Conservation (phyloP, 83 land plant genomes). For the Picea mariana region DNA sequence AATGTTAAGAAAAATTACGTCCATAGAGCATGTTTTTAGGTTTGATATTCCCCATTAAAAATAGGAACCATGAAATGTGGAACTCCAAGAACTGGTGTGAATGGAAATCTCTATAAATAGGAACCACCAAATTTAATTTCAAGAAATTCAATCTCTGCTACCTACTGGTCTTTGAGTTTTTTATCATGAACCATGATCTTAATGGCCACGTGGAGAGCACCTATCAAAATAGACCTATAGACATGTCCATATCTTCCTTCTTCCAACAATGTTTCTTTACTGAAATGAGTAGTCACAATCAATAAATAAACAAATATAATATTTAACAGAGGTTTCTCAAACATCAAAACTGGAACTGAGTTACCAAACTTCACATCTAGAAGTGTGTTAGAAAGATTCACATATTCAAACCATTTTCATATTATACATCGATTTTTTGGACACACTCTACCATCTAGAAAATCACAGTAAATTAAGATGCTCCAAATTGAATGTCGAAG, state of each 20-base stretch:
- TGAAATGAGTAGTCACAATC: constrained; percentile 69
- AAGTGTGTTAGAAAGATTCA: constrained; percentile 18
- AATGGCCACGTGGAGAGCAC: constrained; percentile 75
- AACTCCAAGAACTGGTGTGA: no score
- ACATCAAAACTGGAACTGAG: constrained; percentile 77
- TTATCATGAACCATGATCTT: constrained; percentile 56
- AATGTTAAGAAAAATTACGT: no score
- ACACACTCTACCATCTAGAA: no score
- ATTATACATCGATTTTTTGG: no score
- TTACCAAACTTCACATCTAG: constrained; percentile 58
- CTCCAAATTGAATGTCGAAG: no score
- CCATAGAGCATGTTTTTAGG: no score
- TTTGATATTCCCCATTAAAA: no score
- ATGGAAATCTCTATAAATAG: no score
- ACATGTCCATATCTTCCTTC: constrained; percentile 81
- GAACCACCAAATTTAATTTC: no score
- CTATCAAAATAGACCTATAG: constrained; percentile 27
- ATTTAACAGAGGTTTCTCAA: constrained; percentile 90
- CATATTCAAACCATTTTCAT: constrained; percentile 70
- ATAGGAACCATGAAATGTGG: no score
- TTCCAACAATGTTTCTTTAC: constrained; percentile 60
- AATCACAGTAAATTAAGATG: no score
- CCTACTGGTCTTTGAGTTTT: constrained; percentile 38
- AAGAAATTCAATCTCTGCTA: constrained; percentile 58
- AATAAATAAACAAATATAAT: constrained; percentile 81